These are phyloP conservation scores for Panicum miliaceum DNA, from an alignment of 176 grass and related monocot genomes.

Conservation along the genomic window DNA sequence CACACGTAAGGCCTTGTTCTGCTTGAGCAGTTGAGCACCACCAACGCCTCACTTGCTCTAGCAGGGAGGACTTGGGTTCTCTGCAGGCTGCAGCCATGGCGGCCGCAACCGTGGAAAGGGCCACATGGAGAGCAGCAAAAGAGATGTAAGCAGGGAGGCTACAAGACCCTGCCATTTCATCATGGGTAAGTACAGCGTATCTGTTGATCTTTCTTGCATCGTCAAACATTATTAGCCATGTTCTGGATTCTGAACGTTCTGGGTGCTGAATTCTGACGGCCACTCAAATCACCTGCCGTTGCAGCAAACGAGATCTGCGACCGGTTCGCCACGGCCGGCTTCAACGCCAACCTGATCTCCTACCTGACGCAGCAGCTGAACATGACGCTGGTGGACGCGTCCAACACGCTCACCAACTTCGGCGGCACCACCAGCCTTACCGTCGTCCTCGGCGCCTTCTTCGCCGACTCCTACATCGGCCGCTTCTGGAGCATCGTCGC, in stretches of 20 bases:
- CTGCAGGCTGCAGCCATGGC: constrained; percentile 23
- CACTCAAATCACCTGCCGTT: too few species aligned
- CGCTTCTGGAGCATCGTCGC: constrained; percentile 70
- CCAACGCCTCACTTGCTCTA: background rate
- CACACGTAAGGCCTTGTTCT: background rate
- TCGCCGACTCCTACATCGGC: constrained; percentile 66
- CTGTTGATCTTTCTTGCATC: background rate
- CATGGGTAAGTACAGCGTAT: constrained; percentile 48
- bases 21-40: background rate
- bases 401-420: constrained; percentile 74
- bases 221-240: background rate
- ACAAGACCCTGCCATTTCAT: constrained; percentile 80
- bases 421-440: constrained; percentile 67
- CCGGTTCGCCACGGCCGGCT: constrained; percentile 58
- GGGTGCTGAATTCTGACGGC: background rate
- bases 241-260: constrained; percentile 1
- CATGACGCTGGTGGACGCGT: constrained; percentile 69
- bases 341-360: constrained; percentile 70
- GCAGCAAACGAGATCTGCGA: constrained; percentile 75
- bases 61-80: background rate
- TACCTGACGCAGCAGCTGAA: constrained; percentile 75
- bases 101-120: background rate
- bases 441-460: constrained; percentile 62
- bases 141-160: constrained; percentile 60
- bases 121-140: constrained; percentile 33